These are phyloP conservation scores for Blastobotrys terrestris DNA, from an alignment of 805 yeast genomes.

Conservation along the genomic window DNA sequence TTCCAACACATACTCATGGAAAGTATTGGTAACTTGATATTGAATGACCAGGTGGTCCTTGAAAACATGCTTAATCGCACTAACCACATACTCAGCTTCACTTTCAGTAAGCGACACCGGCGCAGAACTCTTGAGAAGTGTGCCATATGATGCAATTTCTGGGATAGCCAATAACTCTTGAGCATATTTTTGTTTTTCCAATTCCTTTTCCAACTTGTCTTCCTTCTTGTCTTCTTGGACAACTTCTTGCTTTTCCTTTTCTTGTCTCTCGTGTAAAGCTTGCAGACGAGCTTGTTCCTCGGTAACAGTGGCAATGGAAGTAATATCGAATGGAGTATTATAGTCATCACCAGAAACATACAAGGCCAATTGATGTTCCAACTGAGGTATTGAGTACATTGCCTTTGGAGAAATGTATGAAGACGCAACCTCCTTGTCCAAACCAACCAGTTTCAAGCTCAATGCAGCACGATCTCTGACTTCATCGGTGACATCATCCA, in stretches of 20 bases:
- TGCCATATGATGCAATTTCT: conserved; percentile 69
- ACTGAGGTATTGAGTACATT: conserved; percentile 64
- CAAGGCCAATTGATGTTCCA: conserved; percentile 69
- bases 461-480: conserved; percentile 96
- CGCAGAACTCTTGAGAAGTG: conserved; percentile 63
- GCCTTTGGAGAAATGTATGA: conserved; percentile 59
- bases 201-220: conserved; percentile 19
- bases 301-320: conserved; percentile 49
- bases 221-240: conserved; percentile 43
- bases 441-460: conserved; percentile 60
- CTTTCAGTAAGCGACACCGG: conserved; percentile 72
- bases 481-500: conserved; percentile 88
- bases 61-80: conserved; percentile 77
- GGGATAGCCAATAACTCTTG: conserved; percentile 65
- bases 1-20: conserved; percentile 68
- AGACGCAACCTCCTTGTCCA: conserved; percentile 33
- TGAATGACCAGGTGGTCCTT: conserved; percentile 68
- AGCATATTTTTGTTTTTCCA: conserved; percentile 40
- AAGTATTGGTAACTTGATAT: conserved; percentile 78
- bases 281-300: conserved; percentile 35
- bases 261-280: conserved; percentile 43
- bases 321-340: conserved; percentile 61
- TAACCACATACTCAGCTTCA: conserved; percentile 89
- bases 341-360: conserved; percentile 53
- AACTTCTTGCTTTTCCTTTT: conserved; percentile 48